Evolutionary conservation across 2,329 filamentous ascomycete genomes (phyloP), one percentile per base, ranked within the genome.

Genomic region (Colletotrichum zoysiae): DNA sequence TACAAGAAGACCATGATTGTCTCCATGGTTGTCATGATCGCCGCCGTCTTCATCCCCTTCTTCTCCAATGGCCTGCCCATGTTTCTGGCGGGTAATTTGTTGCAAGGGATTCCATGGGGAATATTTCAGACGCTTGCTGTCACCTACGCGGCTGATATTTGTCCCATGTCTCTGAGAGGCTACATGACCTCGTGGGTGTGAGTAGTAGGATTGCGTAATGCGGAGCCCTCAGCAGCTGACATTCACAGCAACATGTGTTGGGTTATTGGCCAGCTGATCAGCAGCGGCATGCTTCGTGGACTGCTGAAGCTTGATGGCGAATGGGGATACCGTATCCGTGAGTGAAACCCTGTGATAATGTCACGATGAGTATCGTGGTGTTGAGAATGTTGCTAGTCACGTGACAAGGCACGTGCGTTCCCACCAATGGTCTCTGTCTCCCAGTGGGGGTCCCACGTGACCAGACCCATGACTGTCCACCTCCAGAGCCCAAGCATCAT

Each of bases 31-130:
- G 51, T 76, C 73, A 74, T 85, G 78, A 77, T 79, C 16, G 76
- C 75, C 26, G 85, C 85, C 70, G 84, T 89, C 46, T 86, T 84
- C 64, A 77, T 87, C 14, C 78, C 82, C 33, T 86, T 87, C 76
- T 87, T 87, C 66, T 83, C 84, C 0, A 77, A 79, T 7, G 81
- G 79, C 44, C 76, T 83, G 0, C 74, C 74, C 9, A 78, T 84
- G 5, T 79, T 86, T 2, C 75, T 86, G 6, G 77, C 81, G 0
- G 85, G 84, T 1, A 78, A 82, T 70, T 72, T 83, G 8, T 76
- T 82, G 1, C 79, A 76, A 60, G 82, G 82, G 11, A 76, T 84
- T 26, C 79, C 82, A 0, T 82, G 79, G 59, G 77, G 77, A 0
- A 73, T 76, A 5, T 77, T 84, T 66, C 78, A 80, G 30, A 82